These are phyloP conservation scores for Globisporangium nunn DNA, from an alignment of 352 stramenopile genomes.

Conservation along the genomic window DNA sequence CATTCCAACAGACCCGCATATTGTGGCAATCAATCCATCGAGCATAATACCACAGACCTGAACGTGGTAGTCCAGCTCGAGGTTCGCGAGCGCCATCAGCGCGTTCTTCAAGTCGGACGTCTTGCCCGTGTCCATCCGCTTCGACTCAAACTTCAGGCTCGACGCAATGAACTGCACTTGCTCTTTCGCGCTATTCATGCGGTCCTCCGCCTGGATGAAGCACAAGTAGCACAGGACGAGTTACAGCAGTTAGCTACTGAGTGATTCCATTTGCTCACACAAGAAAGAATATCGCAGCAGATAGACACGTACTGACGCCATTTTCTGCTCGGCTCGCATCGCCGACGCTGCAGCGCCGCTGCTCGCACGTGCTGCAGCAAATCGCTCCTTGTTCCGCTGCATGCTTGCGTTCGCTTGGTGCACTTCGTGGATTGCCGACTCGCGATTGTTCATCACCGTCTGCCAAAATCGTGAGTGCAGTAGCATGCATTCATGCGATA, in stretches of 20 bases:
- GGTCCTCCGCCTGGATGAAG: slow-evolving; percentile 53
- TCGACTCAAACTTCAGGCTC: slow-evolving; percentile 81
- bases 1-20: too few relatives aligned
- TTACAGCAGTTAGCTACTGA: neutral
- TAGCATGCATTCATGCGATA: too few relatives aligned
- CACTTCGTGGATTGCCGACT: slow-evolving; percentile 80
- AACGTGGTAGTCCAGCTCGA: slow-evolving; percentile 76
- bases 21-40: neutral
- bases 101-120: slow-evolving; percentile 73
- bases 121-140: slow-evolving; percentile 76
- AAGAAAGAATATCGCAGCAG: neutral
- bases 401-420: slow-evolving; percentile 87
- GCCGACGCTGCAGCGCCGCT: slow-evolving; percentile 78
- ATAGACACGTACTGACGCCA: slow-evolving; percentile 51
- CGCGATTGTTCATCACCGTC: slow-evolving; percentile 83
- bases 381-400: slow-evolving; percentile 86
- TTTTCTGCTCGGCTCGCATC: slow-evolving; percentile 85
- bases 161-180: slow-evolving; percentile 86
- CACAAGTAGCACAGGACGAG: neutral
- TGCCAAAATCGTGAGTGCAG: slow-evolving; percentile 9
- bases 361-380: slow-evolving; percentile 75
- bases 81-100: slow-evolving; percentile 65
- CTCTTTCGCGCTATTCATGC: slow-evolving; percentile 82
- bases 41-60: slow-evolving; percentile 27
- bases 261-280: neutral